A percentile compares a stretch with the other conserved stretches of the same genome.
Conservation (phyloP, 2,329 filamentous ascomycete species). For the Graphiopsis chlorocephala region DNA sequence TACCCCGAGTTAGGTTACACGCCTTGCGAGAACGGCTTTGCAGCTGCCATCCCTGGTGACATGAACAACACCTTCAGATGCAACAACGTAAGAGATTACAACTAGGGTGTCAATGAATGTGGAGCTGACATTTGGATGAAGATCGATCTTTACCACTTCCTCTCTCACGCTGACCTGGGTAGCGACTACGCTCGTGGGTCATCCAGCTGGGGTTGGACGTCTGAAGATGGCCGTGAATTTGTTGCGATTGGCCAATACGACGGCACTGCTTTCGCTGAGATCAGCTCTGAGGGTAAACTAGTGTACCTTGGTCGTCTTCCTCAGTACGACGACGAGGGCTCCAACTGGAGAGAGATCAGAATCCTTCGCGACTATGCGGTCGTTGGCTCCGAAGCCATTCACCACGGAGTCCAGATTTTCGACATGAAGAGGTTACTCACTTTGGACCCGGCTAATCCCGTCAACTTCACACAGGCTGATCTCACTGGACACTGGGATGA, state of each 20-base stretch:
- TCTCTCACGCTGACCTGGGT: slow-evolving; percentile 54
- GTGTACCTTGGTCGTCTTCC: slow-evolving; percentile 55
- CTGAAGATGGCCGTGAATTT: slow-evolving; percentile 53
- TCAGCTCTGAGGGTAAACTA: slow-evolving; percentile 50
- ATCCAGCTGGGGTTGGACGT: slow-evolving; percentile 56
- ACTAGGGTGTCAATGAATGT: no score
- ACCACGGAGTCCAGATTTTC: slow-evolving; percentile 62
- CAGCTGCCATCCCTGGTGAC: slow-evolving; percentile 46
- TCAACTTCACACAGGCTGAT: slow-evolving; percentile 41
- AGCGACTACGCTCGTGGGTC: slow-evolving; percentile 44
- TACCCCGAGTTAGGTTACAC: slow-evolving; percentile 40
- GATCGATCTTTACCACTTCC: slow-evolving; percentile 57
- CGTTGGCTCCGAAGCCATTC: slow-evolving; percentile 45
- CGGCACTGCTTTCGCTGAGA: slow-evolving; percentile 54
- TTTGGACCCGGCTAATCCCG: slow-evolving; percentile 43
- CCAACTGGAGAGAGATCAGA: slow-evolving; percentile 54
- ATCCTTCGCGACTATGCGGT: slow-evolving; percentile 43
- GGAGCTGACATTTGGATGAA: not conserved
- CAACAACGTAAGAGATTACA: not conserved
- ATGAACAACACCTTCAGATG: slow-evolving; percentile 43
- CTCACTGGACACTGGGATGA: slow-evolving; percentile 43
- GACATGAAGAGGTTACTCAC: slow-evolving; percentile 58
- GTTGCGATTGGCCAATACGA: slow-evolving; percentile 55
- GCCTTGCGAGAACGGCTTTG: slow-evolving; percentile 44
- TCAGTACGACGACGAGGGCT: slow-evolving; percentile 43